Conservation (phyloP, 768 basidiomycete genomes). For the Russula abietina region DNA sequence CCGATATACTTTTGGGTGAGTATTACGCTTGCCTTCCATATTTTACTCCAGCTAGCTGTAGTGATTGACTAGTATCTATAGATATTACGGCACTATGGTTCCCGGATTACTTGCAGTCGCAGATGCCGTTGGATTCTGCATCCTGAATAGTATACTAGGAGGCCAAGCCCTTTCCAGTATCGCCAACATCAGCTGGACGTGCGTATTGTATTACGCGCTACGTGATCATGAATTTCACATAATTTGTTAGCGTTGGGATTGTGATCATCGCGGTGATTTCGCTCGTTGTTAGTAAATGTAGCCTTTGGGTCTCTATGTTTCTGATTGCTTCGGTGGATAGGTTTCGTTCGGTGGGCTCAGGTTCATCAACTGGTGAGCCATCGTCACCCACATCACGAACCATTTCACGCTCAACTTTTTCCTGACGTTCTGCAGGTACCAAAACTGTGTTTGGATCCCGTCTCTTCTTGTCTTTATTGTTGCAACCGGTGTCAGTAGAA, state of each 20-base stretch:
- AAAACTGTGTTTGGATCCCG: constrained; percentile 70
- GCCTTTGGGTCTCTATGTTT: too few relatives aligned
- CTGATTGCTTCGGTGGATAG: constrained; percentile 28
- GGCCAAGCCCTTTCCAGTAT: constrained; percentile 56
- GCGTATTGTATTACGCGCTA: constrained; percentile 22
- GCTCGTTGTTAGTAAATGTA: constrained; percentile 37
- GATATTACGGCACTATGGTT: constrained; percentile 51
- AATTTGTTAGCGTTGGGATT: constrained; percentile 51
- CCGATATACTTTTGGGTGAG: constrained; percentile 50
- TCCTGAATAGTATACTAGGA: constrained; percentile 57
- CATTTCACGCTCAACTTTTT: not conserved
- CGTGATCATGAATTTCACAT: not conserved
- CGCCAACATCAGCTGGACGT: constrained; percentile 47
- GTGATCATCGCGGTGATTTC: constrained; percentile 69
- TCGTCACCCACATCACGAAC: not conserved
- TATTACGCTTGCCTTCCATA: constrained; percentile 25
- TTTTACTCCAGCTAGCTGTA: not conserved
- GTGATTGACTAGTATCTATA: constrained; percentile 27
- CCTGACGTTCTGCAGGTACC: constrained; percentile 47
- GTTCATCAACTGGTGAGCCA: constrained; percentile 49
- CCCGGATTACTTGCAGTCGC: constrained; percentile 44
- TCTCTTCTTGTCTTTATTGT: constrained; percentile 66
- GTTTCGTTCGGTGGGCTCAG: constrained; percentile 62
- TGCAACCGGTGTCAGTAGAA: constrained; percentile 63
- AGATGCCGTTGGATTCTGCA: constrained; percentile 50